phyloP scores from a whole-genome alignment of 2,329 filamentous ascomycete genomes.

The Aspergillus sojae region DNA sequence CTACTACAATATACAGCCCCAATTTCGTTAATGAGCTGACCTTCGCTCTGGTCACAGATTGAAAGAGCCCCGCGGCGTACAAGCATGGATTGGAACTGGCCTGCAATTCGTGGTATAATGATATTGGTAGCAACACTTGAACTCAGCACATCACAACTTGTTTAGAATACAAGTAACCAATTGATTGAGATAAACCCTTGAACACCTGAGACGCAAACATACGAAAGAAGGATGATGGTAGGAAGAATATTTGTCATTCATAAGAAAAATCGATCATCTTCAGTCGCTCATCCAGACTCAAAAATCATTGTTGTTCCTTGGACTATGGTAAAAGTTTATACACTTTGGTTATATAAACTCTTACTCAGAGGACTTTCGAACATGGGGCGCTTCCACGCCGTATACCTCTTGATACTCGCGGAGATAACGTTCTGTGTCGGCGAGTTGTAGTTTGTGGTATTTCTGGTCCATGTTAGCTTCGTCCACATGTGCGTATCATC shows the following conservation, averaged over 20 bases:
- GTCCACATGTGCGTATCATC: too few species aligned
- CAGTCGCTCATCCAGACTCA: not conserved
- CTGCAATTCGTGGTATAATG: not conserved
- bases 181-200: not conserved
- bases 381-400: constrained; percentile 27
- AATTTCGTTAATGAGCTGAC: not conserved
- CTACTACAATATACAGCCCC: not conserved
- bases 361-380: not conserved
- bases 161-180: not conserved
- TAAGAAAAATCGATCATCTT: not conserved
- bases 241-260: not conserved
- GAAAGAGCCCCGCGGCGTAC: not conserved
- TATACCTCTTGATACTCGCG: constrained; percentile 41
- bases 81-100: not conserved
- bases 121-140: not conserved
- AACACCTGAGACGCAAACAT: not conserved
- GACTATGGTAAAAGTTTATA: not conserved
- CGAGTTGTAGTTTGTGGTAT: constrained; percentile 29
- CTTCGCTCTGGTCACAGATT: not conserved
- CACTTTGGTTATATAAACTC: not conserved
- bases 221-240: not conserved
- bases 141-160: not conserved
- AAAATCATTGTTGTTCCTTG: not conserved
- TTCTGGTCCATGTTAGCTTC: constrained; percentile 26
- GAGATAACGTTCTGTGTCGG: constrained; percentile 36